phyloP scores from a whole-genome alignment of 2,329 filamentous ascomycete genomes.

The Chaetomium globosum region DNA sequence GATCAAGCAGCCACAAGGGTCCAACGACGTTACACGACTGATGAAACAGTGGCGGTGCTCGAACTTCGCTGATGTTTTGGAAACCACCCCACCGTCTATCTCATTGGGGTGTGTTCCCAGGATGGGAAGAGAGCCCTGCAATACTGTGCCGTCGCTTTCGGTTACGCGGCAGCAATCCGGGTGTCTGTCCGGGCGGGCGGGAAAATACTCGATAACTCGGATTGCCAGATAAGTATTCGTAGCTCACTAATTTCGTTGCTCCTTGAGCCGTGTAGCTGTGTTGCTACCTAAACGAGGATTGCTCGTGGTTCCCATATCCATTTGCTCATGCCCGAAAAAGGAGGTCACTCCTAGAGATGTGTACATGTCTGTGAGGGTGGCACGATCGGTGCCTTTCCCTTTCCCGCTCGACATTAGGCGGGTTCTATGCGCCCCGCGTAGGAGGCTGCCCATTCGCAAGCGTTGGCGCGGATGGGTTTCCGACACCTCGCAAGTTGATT shows the following conservation, averaged over 20 bases:
- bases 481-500: slow-evolving; percentile 66
- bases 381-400: not conserved
- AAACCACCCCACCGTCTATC: no score
- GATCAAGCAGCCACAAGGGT: not conserved
- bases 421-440: slow-evolving; percentile 2
- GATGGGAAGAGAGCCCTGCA: no score
- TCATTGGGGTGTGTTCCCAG: no score
- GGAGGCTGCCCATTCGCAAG: slow-evolving; percentile 16
- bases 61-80: no score
- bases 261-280: not conserved
- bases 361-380: not conserved
- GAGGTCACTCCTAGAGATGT: not conserved
- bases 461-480: slow-evolving; percentile 32
- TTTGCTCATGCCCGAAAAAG: not conserved
- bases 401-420: not conserved
- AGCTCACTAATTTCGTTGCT: not conserved
- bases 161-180: not conserved
- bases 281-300: not conserved
- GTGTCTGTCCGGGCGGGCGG: not conserved
- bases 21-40: not conserved
- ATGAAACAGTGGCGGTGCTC: not conserved
- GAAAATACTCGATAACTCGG: not conserved
- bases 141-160: not conserved
- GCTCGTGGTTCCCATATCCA: not conserved
- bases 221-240: not conserved